phyloP scores from a whole-genome alignment of 2,329 filamentous ascomycete genomes.

The Leptographium procerum region DNA sequence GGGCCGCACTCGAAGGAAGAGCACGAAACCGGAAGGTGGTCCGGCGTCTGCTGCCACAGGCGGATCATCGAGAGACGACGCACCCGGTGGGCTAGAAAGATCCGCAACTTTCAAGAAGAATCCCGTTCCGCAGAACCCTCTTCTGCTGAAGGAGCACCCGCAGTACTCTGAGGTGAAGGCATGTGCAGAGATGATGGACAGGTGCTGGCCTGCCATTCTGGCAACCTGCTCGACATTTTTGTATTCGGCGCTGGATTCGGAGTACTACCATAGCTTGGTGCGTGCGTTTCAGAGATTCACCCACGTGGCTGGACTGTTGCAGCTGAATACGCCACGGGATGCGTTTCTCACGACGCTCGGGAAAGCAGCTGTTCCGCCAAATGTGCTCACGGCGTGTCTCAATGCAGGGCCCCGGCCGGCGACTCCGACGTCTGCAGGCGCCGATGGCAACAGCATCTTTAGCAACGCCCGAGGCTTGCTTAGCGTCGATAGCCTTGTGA shows the following conservation, averaged over 20 bases:
- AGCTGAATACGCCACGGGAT: slow-evolving; percentile 77
- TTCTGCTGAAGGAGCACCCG: slow-evolving; percentile 62
- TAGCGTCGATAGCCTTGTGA: slow-evolving; percentile 60
- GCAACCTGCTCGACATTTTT: slow-evolving; percentile 93
- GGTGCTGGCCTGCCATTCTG: slow-evolving; percentile 91
- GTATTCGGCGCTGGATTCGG: slow-evolving; percentile 80
- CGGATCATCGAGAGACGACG: slow-evolving; percentile 17
- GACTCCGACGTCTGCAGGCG: slow-evolving; percentile 28
- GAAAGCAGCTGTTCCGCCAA: slow-evolving; percentile 84
- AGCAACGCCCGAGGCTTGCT: slow-evolving; percentile 61
- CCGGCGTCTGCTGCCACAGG: slow-evolving; percentile 30
- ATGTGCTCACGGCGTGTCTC: slow-evolving; percentile 52
- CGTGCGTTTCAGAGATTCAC: slow-evolving; percentile 90
- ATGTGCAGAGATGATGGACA: slow-evolving; percentile 72
- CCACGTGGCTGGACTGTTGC: slow-evolving; percentile 82
- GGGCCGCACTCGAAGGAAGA: slow-evolving; percentile 38
- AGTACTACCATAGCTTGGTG: slow-evolving; percentile 87
- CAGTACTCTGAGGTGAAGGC: slow-evolving; percentile 59
- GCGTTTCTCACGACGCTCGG: slow-evolving; percentile 89
- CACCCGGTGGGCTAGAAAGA: slow-evolving; percentile 34
- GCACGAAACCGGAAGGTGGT: slow-evolving; percentile 29
- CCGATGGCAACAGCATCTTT: slow-evolving; percentile 42
- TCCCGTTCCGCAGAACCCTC: slow-evolving; percentile 72
- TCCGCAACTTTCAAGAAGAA: slow-evolving; percentile 61
- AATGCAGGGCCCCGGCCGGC: slow-evolving; percentile 34